Evolutionary conservation across 2,329 filamentous ascomycete species (phyloP).

Genomic region (Rhynchosporium secalis): DNA sequence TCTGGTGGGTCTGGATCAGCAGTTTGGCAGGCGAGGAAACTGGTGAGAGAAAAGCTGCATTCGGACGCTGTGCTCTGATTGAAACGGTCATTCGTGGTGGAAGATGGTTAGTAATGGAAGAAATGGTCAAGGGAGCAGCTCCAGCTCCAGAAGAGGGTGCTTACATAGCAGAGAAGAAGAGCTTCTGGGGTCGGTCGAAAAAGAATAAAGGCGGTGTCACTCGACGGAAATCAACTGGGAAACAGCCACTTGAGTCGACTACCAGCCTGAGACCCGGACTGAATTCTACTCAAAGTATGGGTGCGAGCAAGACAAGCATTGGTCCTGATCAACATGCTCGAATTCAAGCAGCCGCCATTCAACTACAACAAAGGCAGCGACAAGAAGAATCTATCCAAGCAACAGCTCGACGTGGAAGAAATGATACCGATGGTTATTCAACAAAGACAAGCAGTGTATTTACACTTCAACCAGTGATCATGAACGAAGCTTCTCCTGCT

Average conservation of each 20-base stretch:
- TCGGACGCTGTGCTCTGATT: constrained; percentile 88
- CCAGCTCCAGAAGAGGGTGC: constrained; percentile 80
- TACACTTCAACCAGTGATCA: constrained; percentile 80
- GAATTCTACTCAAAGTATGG: constrained; percentile 44
- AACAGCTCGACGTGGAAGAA: constrained; percentile 53
- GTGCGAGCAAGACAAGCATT: constrained; percentile 76
- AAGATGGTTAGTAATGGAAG: constrained; percentile 92
- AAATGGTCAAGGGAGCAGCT: constrained; percentile 91
- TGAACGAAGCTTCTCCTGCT: constrained; percentile 85
- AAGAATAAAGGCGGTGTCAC: constrained; percentile 58
- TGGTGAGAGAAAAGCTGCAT: constrained; percentile 80
- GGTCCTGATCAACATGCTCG: constrained; percentile 88
- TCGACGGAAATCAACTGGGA: constrained; percentile 70
- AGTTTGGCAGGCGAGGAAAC: constrained; percentile 92
- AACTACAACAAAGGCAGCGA: constrained; percentile 74
- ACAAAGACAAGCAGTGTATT: constrained; percentile 87
- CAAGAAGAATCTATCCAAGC: constrained; percentile 61
- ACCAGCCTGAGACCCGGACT: constrained; percentile 44
- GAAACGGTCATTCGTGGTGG: constrained; percentile 82
- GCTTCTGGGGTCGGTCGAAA: constrained; percentile 84
- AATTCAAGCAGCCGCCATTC: constrained; percentile 87
- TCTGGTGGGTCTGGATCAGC: constrained; percentile 99
- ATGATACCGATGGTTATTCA: constrained; percentile 56
- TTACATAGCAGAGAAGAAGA: constrained; percentile 94
- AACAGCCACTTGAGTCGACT: constrained; percentile 53